These are phyloP conservation scores for Psilocybe azurescens DNA, from an alignment of 768 basidiomycete genomes.

Conservation along the genomic window DNA sequence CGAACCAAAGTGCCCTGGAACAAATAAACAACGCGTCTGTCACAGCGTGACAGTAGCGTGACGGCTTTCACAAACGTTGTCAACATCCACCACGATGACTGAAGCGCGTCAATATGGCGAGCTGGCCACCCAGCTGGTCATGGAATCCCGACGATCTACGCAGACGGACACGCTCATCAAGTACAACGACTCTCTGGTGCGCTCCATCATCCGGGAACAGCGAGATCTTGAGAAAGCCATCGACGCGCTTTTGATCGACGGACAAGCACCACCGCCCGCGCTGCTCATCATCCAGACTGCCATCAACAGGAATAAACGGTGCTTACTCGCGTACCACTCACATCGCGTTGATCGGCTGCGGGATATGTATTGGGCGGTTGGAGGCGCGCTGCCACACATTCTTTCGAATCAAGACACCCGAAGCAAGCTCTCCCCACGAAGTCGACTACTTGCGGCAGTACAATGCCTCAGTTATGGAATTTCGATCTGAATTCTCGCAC, in stretches of 20 bases:
- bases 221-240: constrained; percentile 79
- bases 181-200: constrained; percentile 90
- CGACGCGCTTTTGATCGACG: constrained; percentile 41
- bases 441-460: constrained; percentile 84
- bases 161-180: constrained; percentile 85
- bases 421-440: constrained; percentile 56
- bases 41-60: constrained; percentile 15
- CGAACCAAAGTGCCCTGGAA: not conserved
- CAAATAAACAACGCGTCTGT: constrained; percentile 29
- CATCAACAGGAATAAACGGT: constrained; percentile 93
- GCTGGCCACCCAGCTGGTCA: constrained; percentile 85
- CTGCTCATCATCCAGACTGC: constrained; percentile 89
- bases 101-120: constrained; percentile 79
- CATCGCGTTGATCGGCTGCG: constrained; percentile 85
- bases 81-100: constrained; percentile 39
- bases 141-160: constrained; percentile 86
- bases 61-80: constrained; percentile 6
- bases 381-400: constrained; percentile 86
- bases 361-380: constrained; percentile 89
- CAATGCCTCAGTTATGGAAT: constrained; percentile 80
- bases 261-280: constrained; percentile 56
- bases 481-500: constrained; percentile 82
- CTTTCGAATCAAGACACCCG: constrained; percentile 72
- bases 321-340: constrained; percentile 90
- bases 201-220: constrained; percentile 87